A percentile compares a stretch with the other conserved stretches of the same genome.
Conservation (phyloP, 257 asterid genomes). For the Rauvolfia tetraphylla region DNA sequence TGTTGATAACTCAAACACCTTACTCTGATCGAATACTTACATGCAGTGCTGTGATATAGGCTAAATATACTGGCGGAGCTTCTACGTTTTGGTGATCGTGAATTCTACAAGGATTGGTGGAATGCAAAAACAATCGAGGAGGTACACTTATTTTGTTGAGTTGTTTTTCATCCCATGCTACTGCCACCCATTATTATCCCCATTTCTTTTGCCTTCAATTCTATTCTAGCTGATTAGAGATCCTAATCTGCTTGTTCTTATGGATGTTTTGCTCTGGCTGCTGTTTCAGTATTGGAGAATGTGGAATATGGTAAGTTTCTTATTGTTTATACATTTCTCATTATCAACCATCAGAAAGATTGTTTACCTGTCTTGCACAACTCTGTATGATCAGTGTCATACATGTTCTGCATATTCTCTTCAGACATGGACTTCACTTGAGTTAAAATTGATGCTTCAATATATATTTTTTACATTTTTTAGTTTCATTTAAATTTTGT, state of each 20-base stretch:
- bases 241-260: conserved; percentile 8
- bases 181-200: background rate
- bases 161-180: background rate
- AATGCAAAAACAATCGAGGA: conserved; percentile 95
- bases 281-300: conserved; percentile 91
- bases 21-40: conserved; percentile 33
- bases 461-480: too few species aligned
- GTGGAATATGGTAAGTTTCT: conserved; percentile 92
- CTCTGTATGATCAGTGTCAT: too few species aligned
- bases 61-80: conserved; percentile 95
- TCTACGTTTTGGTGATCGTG: conserved; percentile 93
- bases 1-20: background rate
- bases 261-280: conserved; percentile 33
- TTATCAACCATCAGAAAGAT: background rate
- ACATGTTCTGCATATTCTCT: background rate
- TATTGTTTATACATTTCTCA: background rate
- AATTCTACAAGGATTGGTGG: conserved; percentile 99
- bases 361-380: background rate
- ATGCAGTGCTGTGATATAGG: conserved; percentile 58
- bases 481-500: background rate
- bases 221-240: conserved; percentile 8
- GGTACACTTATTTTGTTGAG: conserved; percentile 34
- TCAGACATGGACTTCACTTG: background rate
- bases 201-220: conserved; percentile 4
- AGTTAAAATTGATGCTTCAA: background rate